Evolutionary conservation across 78 protist genomes (phyloP), one percentile per base, ranked within the genome.

Genomic region (Monocercomonoides exilis): DNA sequence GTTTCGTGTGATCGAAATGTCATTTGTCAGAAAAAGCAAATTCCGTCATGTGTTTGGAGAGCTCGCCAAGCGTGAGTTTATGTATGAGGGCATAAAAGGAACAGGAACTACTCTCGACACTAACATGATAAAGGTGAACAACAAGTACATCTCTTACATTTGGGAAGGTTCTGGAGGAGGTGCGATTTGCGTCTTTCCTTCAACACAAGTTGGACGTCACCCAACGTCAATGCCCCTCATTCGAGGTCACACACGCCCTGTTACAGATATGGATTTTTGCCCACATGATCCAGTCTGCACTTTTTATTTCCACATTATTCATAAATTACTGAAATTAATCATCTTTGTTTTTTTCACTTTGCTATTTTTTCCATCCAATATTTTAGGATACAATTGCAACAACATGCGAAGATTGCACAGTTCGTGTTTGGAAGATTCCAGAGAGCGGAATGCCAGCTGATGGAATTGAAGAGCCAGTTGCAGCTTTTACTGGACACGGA

Each of bases 351-450:
- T 41, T 32, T 79, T 41, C 11, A 5, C 21, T 79, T 6, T 21
- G 6, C 5, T 79, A 4, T 21, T 33, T 32, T 79, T 33, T 79
- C 36, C 5, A 33, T 6, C 5, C 36, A 5, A 32, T 79, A 6
- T 79, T 4, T 32, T 79, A 79, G 82, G 11, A 79, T 79, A 32
- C 36, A 38, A 33, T 79, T 6, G 6, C 6, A 6, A 79, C 82
- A 5, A 21, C 43, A 33, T 79, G 45, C 4, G 82, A 79, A 21
- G 82, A 79, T 79, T 33, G 43, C 11, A 32, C 6, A 32, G 21
- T 79, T 79, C 82, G 82, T 6, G 43, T 79, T 41, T 79, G n/a
- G 45, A 6, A 79, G 6, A 79, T 79, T 6, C 82, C 82, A 6
- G 82, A 79, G 36, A 21, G 36, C 43, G 82, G 82, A 32, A 6